These are phyloP conservation scores for Naematelia aurantialba DNA, from an alignment of 768 basidiomycete genomes.

Conservation along the genomic window DNA sequence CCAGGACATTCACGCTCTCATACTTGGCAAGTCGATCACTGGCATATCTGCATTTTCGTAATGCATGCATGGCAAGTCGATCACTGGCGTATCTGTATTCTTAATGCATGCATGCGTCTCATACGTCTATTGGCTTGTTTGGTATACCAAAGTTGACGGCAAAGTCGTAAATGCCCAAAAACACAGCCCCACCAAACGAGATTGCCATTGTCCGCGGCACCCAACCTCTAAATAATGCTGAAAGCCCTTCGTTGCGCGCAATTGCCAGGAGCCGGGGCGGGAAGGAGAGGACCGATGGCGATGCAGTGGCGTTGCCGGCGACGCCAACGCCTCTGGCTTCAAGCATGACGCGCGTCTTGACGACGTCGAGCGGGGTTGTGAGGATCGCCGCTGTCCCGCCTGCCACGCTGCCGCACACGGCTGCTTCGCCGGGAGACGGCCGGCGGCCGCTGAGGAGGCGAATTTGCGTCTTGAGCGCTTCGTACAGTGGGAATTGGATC, in stretches of 20 bases:
- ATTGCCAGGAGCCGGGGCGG: slow-evolving; percentile 62
- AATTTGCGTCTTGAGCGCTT: slow-evolving; percentile 69
- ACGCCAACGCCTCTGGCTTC: slow-evolving; percentile 66
- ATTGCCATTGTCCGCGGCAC: slow-evolving; percentile 95
- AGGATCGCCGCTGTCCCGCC: slow-evolving; percentile 83
- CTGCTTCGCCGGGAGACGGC: slow-evolving; percentile 56
- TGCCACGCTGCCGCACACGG: slow-evolving; percentile 82
- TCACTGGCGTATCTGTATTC: too few species aligned
- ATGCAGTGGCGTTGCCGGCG: slow-evolving; percentile 11
- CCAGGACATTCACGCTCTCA: slow-evolving; percentile 59
- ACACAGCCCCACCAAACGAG: slow-evolving; percentile 91
- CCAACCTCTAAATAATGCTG: slow-evolving; percentile 77
- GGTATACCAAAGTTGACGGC: slow-evolving; percentile 24
- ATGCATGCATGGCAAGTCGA: too few species aligned
- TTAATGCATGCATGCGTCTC: too few species aligned
- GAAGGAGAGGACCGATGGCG: slow-evolving; percentile 56
- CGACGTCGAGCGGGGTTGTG: slow-evolving; percentile 92
- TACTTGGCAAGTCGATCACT: slow-evolving; percentile 89
- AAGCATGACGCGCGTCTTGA: slow-evolving; percentile 96
- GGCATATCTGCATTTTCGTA: slow-evolving; percentile 72
- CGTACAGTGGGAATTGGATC: slow-evolving; percentile 92
- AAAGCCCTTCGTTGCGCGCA: slow-evolving; percentile 64
- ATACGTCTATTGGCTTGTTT: background rate
- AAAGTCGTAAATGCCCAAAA: slow-evolving; percentile 88
- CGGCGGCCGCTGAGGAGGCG: slow-evolving; percentile 57